Percentiles rank a stretch among this genome's conserved stretches.
phyloP scores from a whole-genome alignment of 176 grass and related monocot species.

The Elymus sibiricus region DNA sequence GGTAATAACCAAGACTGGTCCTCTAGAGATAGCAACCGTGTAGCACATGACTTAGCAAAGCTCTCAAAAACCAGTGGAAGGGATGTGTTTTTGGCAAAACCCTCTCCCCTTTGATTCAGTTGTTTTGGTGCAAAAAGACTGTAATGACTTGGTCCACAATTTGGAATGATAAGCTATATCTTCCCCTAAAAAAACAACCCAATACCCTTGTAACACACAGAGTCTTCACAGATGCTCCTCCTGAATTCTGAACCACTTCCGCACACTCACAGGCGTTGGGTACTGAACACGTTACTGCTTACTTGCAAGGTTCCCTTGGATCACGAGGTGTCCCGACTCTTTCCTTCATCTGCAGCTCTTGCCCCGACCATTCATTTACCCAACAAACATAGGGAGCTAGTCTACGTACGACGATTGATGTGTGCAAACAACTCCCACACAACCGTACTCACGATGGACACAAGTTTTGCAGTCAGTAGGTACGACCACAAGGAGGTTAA shows the following conservation, averaged over 20 bases:
- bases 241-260: constrained; percentile 30
- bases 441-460: not conserved
- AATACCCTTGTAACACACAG: no score
- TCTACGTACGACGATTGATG: not conserved
- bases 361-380: not conserved
- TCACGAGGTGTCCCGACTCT: not conserved
- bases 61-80: no score
- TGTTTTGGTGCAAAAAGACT: no score
- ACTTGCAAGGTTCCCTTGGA: constrained; percentile 35
- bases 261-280: not conserved
- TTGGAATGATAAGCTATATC: no score
- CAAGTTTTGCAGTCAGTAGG: constrained; percentile 22
- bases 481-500: constrained; percentile 11
- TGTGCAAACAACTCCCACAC: constrained; percentile 25
- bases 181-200: no score
- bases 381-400: not conserved
- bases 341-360: not conserved
- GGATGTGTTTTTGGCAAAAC: no score
- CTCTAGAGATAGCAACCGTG: no score
- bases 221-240: not conserved
- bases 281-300: constrained; percentile 17
- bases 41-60: no score
- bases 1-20: no score
- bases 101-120: no score
- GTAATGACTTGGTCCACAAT: no score